Evolutionary conservation across 2,329 filamentous ascomycete species (phyloP).

Genomic region (Fusarium palustre): DNA sequence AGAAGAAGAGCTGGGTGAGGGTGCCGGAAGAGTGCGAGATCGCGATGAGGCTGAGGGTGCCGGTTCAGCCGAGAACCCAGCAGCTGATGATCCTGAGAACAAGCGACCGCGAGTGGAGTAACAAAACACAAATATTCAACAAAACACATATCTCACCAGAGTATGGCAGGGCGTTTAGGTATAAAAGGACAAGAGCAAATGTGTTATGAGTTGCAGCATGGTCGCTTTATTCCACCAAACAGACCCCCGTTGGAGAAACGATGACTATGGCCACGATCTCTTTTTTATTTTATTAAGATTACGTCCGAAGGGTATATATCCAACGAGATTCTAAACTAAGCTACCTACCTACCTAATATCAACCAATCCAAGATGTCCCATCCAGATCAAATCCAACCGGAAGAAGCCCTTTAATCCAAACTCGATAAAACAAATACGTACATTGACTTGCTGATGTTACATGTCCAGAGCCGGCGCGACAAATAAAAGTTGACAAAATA

Average conservation of each 20-base stretch:
- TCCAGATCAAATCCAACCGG: not conserved
- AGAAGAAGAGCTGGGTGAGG: slow-evolving; percentile 69
- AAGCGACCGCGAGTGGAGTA: slow-evolving; percentile 63
- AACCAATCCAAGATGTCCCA: not conserved
- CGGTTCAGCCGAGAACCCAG: slow-evolving; percentile 57
- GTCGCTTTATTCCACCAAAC: not conserved
- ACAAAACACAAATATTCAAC: slow-evolving; percentile 28
- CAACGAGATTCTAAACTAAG: slow-evolving; percentile 34
- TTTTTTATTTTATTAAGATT: slow-evolving; percentile 39
- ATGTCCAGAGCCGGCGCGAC: slow-evolving; percentile 17
- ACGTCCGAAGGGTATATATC: slow-evolving; percentile 43
- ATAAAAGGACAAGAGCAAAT: slow-evolving; percentile 19
- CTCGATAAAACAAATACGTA: slow-evolving; percentile 18
- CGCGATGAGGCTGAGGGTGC: slow-evolving; percentile 66
- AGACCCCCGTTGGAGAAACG: not conserved
- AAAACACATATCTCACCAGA: slow-evolving; percentile 1
- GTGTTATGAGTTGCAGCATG: slow-evolving; percentile 11
- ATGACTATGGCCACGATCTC: slow-evolving; percentile 13
- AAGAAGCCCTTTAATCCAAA: not conserved
- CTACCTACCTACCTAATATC: slow-evolving; percentile 27
- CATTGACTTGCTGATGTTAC: slow-evolving; percentile 17
- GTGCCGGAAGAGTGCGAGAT: slow-evolving; percentile 69
- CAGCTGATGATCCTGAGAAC: slow-evolving; percentile 56
- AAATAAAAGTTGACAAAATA: slow-evolving; percentile 27
- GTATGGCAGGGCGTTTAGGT: slow-evolving; percentile 40